These are phyloP conservation scores for Fusarium miscanthi DNA, from an alignment of 2,329 filamentous ascomycete species.

Conservation along the genomic window DNA sequence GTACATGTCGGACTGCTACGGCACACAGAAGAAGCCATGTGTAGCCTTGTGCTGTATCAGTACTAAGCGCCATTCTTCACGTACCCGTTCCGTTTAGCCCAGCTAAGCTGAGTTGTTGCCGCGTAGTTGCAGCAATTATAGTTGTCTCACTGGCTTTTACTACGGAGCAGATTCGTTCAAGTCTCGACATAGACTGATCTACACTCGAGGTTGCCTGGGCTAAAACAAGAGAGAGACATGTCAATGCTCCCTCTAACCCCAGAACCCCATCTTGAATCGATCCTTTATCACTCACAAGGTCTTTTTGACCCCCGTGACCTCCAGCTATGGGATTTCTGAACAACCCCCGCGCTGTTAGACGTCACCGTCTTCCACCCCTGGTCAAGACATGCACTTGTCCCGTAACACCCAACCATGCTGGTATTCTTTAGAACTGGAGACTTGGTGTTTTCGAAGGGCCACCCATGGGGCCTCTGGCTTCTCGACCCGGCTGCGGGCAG, in stretches of 20 bases:
- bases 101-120: constrained; percentile 3
- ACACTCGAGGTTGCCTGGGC: neutral
- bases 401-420: constrained; percentile 26
- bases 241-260: constrained; percentile 18
- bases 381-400: constrained; percentile 21
- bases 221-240: constrained; percentile 1
- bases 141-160: constrained; percentile 9
- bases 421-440: constrained; percentile 32
- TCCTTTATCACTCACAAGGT: constrained; percentile 16
- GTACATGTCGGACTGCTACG: constrained; percentile 22
- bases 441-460: constrained; percentile 23
- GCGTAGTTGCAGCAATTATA: constrained; percentile 23
- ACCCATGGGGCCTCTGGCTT: constrained; percentile 34
- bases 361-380: constrained; percentile 31
- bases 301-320: constrained; percentile 37
- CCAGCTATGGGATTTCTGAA: constrained; percentile 17
- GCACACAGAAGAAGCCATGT: constrained; percentile 17
- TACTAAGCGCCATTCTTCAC: neutral
- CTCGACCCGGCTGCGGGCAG: constrained; percentile 36
- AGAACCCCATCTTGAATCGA: constrained; percentile 14
- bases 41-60: constrained; percentile 15
- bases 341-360: constrained; percentile 38
- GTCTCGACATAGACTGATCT: neutral
- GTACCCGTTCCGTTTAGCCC: neutral
- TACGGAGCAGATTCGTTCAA: neutral